phyloP scores from a whole-genome alignment of 169 alveolate species.

The Plasmodium adleri region DNA sequence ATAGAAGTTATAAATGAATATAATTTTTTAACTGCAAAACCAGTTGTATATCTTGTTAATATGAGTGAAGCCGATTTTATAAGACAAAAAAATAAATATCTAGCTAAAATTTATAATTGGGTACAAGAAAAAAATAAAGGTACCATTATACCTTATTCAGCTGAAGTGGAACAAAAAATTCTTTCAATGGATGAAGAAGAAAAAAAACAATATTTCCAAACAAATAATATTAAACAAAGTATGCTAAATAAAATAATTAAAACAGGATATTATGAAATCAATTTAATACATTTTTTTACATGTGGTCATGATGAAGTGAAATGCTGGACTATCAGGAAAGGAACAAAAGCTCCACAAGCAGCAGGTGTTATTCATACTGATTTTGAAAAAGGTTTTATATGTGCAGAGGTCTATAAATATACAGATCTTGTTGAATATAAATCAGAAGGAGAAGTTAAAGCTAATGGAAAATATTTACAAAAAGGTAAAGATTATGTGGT shows the following conservation, averaged over 20 bases:
- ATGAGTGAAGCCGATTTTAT: conserved; percentile 95
- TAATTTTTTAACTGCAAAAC: conserved; percentile 98
- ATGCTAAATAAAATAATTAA: conserved; percentile 95
- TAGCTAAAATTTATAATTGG: conserved; percentile 97
- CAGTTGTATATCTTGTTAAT: conserved; percentile 98
- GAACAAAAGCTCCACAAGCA: conserved; percentile 97
- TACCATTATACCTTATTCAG: conserved; percentile 98
- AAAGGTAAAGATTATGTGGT: conserved; percentile 97
- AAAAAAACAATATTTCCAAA: conserved; percentile 82
- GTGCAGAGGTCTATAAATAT: conserved; percentile 97
- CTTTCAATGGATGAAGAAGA: conserved; percentile 92
- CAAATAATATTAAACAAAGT: conserved; percentile 88
- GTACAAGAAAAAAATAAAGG: conserved; percentile 97
- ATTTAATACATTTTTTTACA: conserved; percentile 98
- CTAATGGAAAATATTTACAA: conserved; percentile 94
- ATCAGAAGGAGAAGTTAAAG: conserved; percentile 92
- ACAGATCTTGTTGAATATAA: conserved; percentile 89
- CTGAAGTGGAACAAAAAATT: conserved; percentile 95
- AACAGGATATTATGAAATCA: conserved; percentile 96
- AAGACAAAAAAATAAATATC: conserved; percentile 97
- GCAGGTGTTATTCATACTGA: conserved; percentile 98
- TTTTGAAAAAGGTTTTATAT: conserved; percentile 98
- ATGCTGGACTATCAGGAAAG: conserved; percentile 98
- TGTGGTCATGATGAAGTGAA: conserved; percentile 99
- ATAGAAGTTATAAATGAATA: conserved; percentile 92